phyloP scores from a whole-genome alignment of 2,329 filamentous ascomycete genomes.

The Fusarium ambrosium region DNA sequence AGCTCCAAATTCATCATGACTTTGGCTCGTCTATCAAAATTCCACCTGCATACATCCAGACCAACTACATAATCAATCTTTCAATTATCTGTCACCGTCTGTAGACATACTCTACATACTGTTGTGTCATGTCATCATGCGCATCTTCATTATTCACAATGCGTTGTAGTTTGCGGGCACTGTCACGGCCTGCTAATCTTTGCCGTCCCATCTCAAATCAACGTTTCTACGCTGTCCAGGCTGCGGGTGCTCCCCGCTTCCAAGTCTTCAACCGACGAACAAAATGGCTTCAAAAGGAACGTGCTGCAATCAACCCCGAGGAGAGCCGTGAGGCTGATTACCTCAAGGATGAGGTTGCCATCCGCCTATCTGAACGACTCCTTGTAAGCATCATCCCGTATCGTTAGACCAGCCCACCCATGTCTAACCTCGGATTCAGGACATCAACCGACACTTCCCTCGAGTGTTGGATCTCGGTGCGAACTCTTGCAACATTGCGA shows the following conservation, averaged over 20 bases:
- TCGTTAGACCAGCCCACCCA: background rate
- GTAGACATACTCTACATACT: conserved; percentile 28
- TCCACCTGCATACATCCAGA: background rate
- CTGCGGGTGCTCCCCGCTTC: conserved; percentile 81
- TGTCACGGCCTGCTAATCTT: conserved; percentile 33
- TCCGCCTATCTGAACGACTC: conserved; percentile 85
- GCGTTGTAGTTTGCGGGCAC: conserved; percentile 44
- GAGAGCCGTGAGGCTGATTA: conserved; percentile 88
- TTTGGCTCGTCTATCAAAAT: conserved; percentile 34
- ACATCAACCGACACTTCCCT: conserved; percentile 91
- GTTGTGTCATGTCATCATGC: conserved; percentile 51
- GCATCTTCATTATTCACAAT: conserved; percentile 41
- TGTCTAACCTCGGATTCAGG: conserved; percentile 63
- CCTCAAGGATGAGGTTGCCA: conserved; percentile 91
- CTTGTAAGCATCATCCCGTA: conserved; percentile 66
- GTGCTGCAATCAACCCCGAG: conserved; percentile 78
- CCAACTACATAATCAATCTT: conserved; percentile 9
- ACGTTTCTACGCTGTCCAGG: conserved; percentile 81
- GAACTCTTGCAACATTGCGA: conserved; percentile 94
- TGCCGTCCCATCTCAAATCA: conserved; percentile 42
- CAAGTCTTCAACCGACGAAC: conserved; percentile 91
- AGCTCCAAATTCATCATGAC: conserved; percentile 47
- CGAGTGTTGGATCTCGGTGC: conserved; percentile 92
- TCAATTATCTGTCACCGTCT: conserved; percentile 4
- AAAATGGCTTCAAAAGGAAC: conserved; percentile 93